phyloP scores from a whole-genome alignment of 331 rosid species.

The Rhamnella rubrinervis region DNA sequence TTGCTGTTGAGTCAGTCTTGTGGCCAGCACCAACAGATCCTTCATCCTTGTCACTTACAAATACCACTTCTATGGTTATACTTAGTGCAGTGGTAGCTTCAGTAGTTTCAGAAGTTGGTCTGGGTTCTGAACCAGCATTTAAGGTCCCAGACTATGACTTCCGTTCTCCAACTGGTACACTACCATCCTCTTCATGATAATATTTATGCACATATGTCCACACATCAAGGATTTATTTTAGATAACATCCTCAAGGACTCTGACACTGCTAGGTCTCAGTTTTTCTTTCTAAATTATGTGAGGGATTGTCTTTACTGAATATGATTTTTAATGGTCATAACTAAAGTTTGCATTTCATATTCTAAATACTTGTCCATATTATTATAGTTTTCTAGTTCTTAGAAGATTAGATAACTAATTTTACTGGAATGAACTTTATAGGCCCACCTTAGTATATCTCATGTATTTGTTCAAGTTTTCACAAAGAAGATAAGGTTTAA shows the following conservation, averaged over 20 bases:
- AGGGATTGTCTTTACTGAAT: not conserved
- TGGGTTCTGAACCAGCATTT: conserved; percentile 85
- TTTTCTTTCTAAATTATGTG: not conserved
- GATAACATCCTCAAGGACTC: not conserved
- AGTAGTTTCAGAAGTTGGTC: conserved; percentile 82
- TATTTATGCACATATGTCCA: no score
- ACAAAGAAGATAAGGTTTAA: conserved; percentile 29
- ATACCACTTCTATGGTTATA: conserved; percentile 89
- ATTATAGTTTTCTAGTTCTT: conserved; percentile 1
- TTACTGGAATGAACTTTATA: conserved; percentile 10
- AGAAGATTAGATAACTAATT: not conserved
- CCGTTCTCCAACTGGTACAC: conserved; percentile 77
- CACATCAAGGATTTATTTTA: not conserved
- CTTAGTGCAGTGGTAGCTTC: conserved; percentile 89
- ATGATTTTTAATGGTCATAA: not conserved
- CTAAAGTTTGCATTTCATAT: no score
- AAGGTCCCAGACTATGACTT: conserved; percentile 85
- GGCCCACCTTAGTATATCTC: conserved; percentile 4
- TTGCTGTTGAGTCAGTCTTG: conserved; percentile 80
- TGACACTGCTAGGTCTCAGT: not conserved
- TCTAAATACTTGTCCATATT: no score
- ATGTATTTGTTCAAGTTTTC: conserved; percentile 16
- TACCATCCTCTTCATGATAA: conserved; percentile 12
- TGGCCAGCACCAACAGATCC: conserved; percentile 78
- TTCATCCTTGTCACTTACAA: conserved; percentile 65